Percentiles rank a stretch among this genome's conserved stretches.
Conservation (phyloP, 2,329 filamentous ascomycete genomes). For the Ophiostoma populinum region DNA sequence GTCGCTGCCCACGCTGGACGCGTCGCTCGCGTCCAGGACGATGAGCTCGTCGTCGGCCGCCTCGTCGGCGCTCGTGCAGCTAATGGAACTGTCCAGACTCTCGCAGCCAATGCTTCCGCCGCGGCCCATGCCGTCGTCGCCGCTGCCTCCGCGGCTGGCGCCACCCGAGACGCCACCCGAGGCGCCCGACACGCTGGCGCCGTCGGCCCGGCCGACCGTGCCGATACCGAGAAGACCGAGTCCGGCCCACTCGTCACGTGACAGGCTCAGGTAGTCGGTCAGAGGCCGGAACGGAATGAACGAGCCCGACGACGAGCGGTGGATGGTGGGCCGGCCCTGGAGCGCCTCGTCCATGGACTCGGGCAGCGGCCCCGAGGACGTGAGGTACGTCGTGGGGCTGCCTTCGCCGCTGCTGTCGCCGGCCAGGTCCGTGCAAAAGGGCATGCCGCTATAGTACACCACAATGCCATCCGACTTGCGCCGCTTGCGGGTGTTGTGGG, state of each 20-base stretch:
- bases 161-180: too few relatives aligned
- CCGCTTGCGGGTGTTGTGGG: constrained; percentile 29
- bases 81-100: constrained; percentile 5
- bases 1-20: too few relatives aligned
- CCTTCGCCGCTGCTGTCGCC: constrained; percentile 35
- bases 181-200: constrained; percentile 11
- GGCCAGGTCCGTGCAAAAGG: constrained; percentile 66
- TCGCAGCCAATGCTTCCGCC: constrained; percentile 1
- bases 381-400: constrained; percentile 30
- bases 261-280: constrained; percentile 19
- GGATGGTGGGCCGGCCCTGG: constrained; percentile 14
- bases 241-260: constrained; percentile 7
- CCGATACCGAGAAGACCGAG: constrained; percentile 5
- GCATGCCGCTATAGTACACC: constrained; percentile 67
- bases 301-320: constrained; percentile 33
- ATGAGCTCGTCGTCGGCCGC: constrained; percentile 13
- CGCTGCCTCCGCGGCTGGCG: background rate
- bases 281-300: constrained; percentile 31
- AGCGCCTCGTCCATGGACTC: constrained; percentile 10
- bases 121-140: too few relatives aligned
- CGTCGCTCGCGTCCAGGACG: constrained; percentile 7
- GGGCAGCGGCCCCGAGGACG: constrained; percentile 25
- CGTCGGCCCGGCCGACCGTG: constrained; percentile 8
- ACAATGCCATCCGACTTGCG: constrained; percentile 53
- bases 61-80: constrained; percentile 1